Evolutionary conservation across 208 protist genomes (phyloP), one percentile per base, ranked within the genome.

Genomic region (Leishmania guyanensis): DNA sequence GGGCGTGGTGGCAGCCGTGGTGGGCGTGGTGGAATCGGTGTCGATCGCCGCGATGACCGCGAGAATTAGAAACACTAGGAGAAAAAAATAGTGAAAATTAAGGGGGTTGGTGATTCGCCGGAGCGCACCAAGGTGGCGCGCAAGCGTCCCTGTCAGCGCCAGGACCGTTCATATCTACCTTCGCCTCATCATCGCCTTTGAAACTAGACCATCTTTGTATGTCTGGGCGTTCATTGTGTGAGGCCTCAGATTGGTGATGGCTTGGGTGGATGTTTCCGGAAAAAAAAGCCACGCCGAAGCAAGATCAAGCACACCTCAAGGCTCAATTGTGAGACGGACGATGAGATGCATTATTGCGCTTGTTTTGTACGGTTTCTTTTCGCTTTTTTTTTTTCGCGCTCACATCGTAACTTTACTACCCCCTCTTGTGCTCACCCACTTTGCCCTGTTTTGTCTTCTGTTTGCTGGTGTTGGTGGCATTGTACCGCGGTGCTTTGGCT

Each of bases 21-120:
- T 77, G 88, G 84, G 20, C 84, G 79, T 58, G 80, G 86, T 53
- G 89, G 82, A 69, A 68, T 75, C 50, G 78, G 80, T 72, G 64
- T 86, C 17, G 82, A 86, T 62, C 86, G 88, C 56, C 88, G 88
- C 84, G 84, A 86, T 20, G 79, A 81, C 74, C 26, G 69, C 36
- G 43, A 69, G 22, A 54, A 39, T 58, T 36, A 68, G 12, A 80
- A 39, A 22, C 22, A 17, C 46, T 72, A 50, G 54, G 10, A 69
- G 77, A 58, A 53, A 36, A 36, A 70, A 83, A 58, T 29, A 56
- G 56, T 20, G 48, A 64, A 29, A 53, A 72, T 56, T 22, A 12
- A 29, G 73, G 70, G 64, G 33, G 33, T 5, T 75, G 68, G n/a
- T n/a, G 68, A 72, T 73, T 73, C 26, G 16, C 36, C 46, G 4